phyloP scores from a whole-genome alignment of 2,329 filamentous ascomycete genomes.

The Phyllosticta paracitricarpa region DNA sequence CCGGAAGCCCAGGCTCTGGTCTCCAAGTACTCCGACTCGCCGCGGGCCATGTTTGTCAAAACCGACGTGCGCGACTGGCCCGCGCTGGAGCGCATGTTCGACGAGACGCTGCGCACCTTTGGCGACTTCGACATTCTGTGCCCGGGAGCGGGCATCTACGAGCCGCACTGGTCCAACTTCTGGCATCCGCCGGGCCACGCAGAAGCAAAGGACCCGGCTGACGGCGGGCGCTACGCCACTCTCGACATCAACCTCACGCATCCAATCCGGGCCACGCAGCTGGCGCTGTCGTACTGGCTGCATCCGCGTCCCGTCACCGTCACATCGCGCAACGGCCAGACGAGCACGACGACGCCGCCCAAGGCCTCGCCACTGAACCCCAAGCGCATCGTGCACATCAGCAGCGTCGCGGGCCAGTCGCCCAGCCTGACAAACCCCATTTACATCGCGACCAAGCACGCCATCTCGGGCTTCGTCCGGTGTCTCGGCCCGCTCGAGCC shows the following conservation, averaged over 20 bases:
- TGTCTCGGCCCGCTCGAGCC: conserved; percentile 40
- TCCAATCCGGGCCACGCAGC: conserved; percentile 37
- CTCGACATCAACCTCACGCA: conserved; percentile 41
- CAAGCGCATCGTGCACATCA: conserved; percentile 37
- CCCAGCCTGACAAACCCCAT: conserved; percentile 30
- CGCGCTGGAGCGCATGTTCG: conserved; percentile 25
- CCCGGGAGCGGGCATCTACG: conserved; percentile 40
- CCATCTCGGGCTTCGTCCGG: conserved; percentile 39
- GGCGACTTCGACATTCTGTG: conserved; percentile 36
- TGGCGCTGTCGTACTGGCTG: conserved; percentile 37
- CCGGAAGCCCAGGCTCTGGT: conserved; percentile 38
- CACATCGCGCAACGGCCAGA: conserved; percentile 11
- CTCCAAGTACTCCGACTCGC: conserved; percentile 16
- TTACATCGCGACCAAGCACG: conserved; percentile 38
- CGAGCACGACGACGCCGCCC: not conserved
- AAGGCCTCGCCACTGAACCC: conserved; percentile 31
- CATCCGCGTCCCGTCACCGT: conserved; percentile 17
- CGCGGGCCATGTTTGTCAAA: conserved; percentile 33
- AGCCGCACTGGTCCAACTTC: conserved; percentile 39
- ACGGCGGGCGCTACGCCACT: conserved; percentile 24
- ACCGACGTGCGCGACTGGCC: conserved; percentile 33
- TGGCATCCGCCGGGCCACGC: conserved; percentile 36
- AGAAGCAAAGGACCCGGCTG: conserved; percentile 23
- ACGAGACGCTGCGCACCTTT: conserved; percentile 20
- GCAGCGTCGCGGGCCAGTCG: conserved; percentile 34